Evolutionary conservation across 1,284 basidiomycete genomes (phyloP).

Genomic region (Phellopilus nigrolimitatus): DNA sequence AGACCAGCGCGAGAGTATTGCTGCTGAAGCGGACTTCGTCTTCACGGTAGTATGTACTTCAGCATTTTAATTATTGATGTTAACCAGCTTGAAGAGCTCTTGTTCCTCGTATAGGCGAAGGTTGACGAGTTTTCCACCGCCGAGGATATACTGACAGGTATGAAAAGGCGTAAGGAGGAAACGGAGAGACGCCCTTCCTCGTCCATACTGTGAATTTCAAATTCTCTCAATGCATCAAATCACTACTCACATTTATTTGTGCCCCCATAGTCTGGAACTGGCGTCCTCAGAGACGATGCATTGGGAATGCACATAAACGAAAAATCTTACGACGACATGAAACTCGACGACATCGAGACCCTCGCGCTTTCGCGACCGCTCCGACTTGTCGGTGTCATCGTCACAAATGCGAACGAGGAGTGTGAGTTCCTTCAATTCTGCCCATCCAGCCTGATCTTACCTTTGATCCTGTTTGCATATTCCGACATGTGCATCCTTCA

Average conservation of each 20-base stretch:
- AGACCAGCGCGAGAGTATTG: too few species aligned
- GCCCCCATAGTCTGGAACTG: not conserved
- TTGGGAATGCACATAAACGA: not conserved
- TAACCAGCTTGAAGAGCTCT: too few species aligned
- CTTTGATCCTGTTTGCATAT: not conserved
- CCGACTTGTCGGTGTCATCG: not conserved
- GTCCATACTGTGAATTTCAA: not conserved
- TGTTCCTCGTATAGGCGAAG: not conserved
- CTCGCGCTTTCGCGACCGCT: not conserved
- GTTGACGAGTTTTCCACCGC: not conserved
- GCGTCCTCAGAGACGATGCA: not conserved
- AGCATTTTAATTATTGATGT: too few species aligned
- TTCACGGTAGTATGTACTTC: too few species aligned
- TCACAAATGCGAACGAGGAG: not conserved
- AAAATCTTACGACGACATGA: not conserved
- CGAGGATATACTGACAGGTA: not conserved
- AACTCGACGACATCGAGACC: not conserved
- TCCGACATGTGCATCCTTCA: not conserved
- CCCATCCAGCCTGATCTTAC: not conserved
- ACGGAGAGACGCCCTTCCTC: not conserved
- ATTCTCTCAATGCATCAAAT: too few species aligned
- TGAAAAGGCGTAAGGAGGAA: not conserved
- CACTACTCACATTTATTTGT: not conserved
- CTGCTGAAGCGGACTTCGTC: too few species aligned
- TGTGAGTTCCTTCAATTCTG: not conserved